These are phyloP conservation scores for Trichoderma polysporum DNA, from an alignment of 2,329 filamentous ascomycete species.

Conservation along the genomic window DNA sequence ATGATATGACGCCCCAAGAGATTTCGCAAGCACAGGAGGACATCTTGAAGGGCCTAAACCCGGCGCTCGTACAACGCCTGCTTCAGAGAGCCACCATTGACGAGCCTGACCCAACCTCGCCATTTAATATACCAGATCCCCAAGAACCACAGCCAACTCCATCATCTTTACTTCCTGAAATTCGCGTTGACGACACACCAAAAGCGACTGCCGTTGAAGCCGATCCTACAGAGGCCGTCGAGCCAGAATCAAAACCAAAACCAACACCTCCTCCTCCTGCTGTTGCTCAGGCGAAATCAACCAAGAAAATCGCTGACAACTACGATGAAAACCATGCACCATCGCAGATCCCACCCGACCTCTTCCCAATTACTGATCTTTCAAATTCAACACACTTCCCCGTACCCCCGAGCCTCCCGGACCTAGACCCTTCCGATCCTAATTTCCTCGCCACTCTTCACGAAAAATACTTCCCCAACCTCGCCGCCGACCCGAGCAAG, in stretches of 20 bases:
- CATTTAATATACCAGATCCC: constrained; percentile 41
- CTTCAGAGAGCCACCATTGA: constrained; percentile 76
- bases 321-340: constrained; percentile 47
- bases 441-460: constrained; percentile 84
- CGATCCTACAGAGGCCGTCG: background rate
- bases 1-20: constrained; percentile 76
- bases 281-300: constrained; percentile 2
- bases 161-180: constrained; percentile 29
- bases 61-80: constrained; percentile 72
- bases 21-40: constrained; percentile 80
- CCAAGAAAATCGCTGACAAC: constrained; percentile 32
- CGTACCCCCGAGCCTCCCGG: constrained; percentile 53
- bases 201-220: constrained; percentile 25
- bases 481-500: constrained; percentile 79
- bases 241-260: constrained; percentile 9
- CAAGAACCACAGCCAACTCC: constrained; percentile 10
- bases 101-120: constrained; percentile 47
- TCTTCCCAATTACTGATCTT: constrained; percentile 44
- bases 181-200: constrained; percentile 37
- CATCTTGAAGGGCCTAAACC: constrained; percentile 73
- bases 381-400: constrained; percentile 62
- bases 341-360: constrained; percentile 40
- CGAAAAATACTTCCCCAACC: constrained; percentile 87
- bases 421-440: constrained; percentile 79
- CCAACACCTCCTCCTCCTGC: background rate